Conservation (phyloP, 2,329 filamentous ascomycete genomes). For the Alternaria incomplexa region DNA sequence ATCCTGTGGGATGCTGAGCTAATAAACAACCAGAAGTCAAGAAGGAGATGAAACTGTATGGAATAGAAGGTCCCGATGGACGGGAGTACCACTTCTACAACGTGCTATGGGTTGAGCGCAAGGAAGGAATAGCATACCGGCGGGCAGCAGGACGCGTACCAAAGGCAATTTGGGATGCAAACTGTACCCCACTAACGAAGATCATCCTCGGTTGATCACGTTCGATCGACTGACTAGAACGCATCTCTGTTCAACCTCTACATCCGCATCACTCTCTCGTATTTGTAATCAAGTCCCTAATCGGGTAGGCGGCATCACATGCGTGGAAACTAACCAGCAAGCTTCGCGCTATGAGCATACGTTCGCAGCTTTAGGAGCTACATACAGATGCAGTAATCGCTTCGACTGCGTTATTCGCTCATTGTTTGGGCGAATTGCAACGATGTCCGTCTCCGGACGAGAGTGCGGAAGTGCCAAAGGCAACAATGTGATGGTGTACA, state of each 20-base stretch:
- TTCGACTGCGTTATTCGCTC: neutral
- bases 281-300: neutral
- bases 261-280: neutral
- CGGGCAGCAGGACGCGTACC: neutral
- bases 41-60: neutral
- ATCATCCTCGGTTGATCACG: neutral
- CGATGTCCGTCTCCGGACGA: no score
- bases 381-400: neutral
- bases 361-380: neutral
- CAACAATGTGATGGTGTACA: no score
- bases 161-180: neutral
- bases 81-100: neutral
- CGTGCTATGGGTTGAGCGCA: neutral
- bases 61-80: neutral
- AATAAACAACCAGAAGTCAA: neutral
- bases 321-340: accelerated
- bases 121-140: neutral
- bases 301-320: neutral
- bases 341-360: neutral
- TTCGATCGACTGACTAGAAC: accelerated
- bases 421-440: neutral
- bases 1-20: neutral
- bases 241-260: neutral
- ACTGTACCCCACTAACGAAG: accelerated
- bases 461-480: no score